phyloP scores from a whole-genome alignment of 1,284 basidiomycete species.

The Cutaneotrichosporon sp. region DNA sequence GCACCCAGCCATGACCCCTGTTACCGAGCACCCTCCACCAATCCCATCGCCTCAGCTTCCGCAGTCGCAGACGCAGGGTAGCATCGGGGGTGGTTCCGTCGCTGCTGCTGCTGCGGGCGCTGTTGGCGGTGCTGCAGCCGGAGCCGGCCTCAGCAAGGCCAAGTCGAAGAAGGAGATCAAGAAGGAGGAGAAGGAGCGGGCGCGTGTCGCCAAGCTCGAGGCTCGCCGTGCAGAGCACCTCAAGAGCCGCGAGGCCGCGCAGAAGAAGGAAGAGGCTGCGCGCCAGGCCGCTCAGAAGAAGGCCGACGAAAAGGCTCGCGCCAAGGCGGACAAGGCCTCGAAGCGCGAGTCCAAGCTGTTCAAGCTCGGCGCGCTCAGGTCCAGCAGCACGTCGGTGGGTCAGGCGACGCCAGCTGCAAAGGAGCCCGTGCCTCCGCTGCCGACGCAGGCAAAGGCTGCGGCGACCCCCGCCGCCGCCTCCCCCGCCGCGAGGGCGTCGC shows the following conservation, averaged over 20 bases:
- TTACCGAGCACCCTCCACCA: neutral
- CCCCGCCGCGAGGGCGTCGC: neutral
- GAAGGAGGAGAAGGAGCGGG: conserved; percentile 53
- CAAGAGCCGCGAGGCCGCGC: conserved; percentile 15
- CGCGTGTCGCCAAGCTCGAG: conserved; percentile 14
- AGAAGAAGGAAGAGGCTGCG: conserved; percentile 14
- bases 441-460: too few species aligned
- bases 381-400: too few species aligned
- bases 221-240: conserved; percentile 17
- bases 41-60: neutral
- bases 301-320: conserved; percentile 15
- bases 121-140: neutral
- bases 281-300: conserved; percentile 13
- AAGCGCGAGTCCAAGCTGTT: conserved; percentile 9
- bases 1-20: conserved; percentile 2
- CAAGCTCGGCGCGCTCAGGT: neutral
- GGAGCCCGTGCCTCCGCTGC: too few species aligned
- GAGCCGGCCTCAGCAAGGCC: conserved; percentile 18
- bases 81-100: neutral
- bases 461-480: too few species aligned
- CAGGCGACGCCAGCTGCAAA: too few species aligned
- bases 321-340: conserved; percentile 19
- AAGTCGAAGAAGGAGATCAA: conserved; percentile 71
- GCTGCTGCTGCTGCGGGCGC: neutral
- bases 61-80: neutral